These are phyloP conservation scores for Russula dissimulans DNA, from an alignment of 768 basidiomycete genomes.

Conservation along the genomic window DNA sequence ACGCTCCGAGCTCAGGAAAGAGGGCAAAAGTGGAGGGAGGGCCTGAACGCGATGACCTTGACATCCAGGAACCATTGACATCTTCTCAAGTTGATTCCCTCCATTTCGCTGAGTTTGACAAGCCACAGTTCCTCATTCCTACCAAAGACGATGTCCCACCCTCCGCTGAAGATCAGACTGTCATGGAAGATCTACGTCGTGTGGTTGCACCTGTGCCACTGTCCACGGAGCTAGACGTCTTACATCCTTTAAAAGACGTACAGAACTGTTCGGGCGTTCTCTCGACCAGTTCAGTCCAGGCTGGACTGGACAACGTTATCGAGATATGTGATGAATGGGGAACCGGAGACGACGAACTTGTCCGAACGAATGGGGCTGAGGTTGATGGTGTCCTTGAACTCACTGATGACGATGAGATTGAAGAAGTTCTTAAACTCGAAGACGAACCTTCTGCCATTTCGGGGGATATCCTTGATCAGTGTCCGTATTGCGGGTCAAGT, in stretches of 20 bases:
- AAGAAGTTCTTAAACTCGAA: conserved; percentile 24
- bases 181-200: neutral
- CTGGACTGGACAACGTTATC: neutral
- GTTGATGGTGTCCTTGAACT: conserved; percentile 13
- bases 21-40: conserved; percentile 1
- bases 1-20: neutral
- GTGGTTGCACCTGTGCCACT: neutral
- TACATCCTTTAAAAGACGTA: neutral
- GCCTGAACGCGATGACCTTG: neutral
- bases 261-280: neutral
- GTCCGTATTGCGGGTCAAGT: conserved; percentile 27
- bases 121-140: conserved; percentile 4
- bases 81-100: neutral
- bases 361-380: conserved; percentile 26
- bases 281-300: neutral
- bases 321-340: conserved; percentile 49
- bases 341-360: conserved; percentile 62
- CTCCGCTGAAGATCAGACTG: neutral
- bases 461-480: conserved; percentile 17
- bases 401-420: conserved; percentile 24
- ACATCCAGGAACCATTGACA: neutral
- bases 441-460: conserved; percentile 2
- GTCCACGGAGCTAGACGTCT: neutral
- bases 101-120: conserved; percentile 10
- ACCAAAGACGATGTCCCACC: neutral